A percentile compares a stretch with the other conserved stretches of the same genome.
Conservation (phyloP, 768 basidiomycete species). For the Suillus subluteus region DNA sequence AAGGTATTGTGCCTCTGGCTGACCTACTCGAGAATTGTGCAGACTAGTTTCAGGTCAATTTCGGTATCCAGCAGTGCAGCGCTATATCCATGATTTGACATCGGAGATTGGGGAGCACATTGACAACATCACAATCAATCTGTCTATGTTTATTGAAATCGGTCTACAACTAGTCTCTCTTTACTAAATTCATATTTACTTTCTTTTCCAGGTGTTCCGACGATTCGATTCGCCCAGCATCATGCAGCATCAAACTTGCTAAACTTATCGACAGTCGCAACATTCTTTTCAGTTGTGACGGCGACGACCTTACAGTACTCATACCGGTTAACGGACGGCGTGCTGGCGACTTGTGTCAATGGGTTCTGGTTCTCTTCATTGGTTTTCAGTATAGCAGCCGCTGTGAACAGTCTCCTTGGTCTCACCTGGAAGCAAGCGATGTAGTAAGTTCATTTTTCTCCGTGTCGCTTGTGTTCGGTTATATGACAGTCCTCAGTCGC, state of each 20-base stretch:
- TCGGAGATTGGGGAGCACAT: constrained; percentile 57
- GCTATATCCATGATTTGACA: constrained; percentile 55
- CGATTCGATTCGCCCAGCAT: constrained; percentile 57
- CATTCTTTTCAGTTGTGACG: constrained; percentile 58
- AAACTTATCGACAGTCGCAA: constrained; percentile 56
- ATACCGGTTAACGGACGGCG: constrained; percentile 35
- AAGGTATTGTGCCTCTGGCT: constrained; percentile 36
- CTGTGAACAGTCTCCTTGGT: constrained; percentile 56
- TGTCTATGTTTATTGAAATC: constrained; percentile 57
- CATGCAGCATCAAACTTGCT: constrained; percentile 52
- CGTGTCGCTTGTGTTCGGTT: constrained; percentile 13
- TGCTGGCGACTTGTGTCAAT: constrained; percentile 48
- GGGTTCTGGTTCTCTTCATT: constrained; percentile 58
- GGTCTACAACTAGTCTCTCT: constrained; percentile 31
- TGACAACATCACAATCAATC: constrained; percentile 51
- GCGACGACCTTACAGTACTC: constrained; percentile 55
- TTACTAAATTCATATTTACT: neutral
- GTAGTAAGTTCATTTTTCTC: constrained; percentile 44
- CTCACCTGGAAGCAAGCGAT: constrained; percentile 61
- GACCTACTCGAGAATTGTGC: constrained; percentile 3
- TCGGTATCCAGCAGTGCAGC: constrained; percentile 53
- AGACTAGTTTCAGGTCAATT: constrained; percentile 47
- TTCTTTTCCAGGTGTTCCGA: constrained; percentile 48
- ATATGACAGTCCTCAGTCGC: constrained; percentile 40
- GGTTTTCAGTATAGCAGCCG: constrained; percentile 58